Evolutionary conservation across 2,329 filamentous ascomycete species (phyloP).

Genomic region (Aureobasidium musti): DNA sequence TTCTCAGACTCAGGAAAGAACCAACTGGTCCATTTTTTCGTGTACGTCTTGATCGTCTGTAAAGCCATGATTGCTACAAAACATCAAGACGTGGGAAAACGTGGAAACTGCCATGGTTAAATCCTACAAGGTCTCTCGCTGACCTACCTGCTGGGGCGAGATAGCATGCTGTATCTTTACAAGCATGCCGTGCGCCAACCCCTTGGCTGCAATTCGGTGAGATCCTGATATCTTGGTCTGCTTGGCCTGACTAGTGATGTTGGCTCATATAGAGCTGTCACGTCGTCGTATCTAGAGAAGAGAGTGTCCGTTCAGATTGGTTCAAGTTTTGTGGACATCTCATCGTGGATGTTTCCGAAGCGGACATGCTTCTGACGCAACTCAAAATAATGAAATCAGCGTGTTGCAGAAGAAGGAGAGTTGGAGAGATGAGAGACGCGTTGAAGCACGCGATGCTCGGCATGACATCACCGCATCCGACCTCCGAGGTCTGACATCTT

Average conservation of each 20-base stretch:
- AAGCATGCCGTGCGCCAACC: constrained; percentile 9
- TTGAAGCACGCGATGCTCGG: constrained; percentile 7
- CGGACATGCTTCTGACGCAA: not conserved
- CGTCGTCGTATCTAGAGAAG: not conserved
- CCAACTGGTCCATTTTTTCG: not conserved
- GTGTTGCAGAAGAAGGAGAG: not conserved
- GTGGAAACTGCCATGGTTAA: not conserved
- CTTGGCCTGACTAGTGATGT: not conserved
- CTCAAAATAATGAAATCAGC: not conserved
- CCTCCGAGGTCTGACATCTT: not conserved
- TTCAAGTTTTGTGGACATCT: not conserved
- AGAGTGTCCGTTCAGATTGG: not conserved
- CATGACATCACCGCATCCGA: not conserved
- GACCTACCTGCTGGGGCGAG: not conserved
- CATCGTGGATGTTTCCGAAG: rapidly evolving
- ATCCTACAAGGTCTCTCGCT: not conserved
- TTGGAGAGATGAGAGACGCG: not conserved
- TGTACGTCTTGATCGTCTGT: not conserved
- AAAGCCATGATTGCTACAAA: not conserved
- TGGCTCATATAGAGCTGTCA: not conserved
- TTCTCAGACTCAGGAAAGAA: constrained; percentile 32
- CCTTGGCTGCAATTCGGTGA: not conserved
- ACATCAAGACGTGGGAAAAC: not conserved
- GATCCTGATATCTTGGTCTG: constrained; percentile 13
- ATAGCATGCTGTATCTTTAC: not conserved